phyloP scores from a whole-genome alignment of 306 rosid species.

The Prunus kanzakura region DNA sequence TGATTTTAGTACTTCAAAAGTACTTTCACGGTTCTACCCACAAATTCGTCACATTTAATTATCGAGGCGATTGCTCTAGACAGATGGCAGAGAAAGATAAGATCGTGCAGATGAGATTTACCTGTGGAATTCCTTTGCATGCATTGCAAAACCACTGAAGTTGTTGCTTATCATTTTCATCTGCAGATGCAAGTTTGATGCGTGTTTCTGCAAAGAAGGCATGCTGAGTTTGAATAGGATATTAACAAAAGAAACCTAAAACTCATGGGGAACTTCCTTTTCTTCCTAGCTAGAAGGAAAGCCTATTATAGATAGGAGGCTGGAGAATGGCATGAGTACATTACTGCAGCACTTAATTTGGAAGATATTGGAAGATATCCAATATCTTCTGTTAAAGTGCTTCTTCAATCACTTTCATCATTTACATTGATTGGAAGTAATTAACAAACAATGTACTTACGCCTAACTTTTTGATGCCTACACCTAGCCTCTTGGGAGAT shows the following conservation, averaged over 20 bases:
- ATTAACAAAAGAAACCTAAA: background rate
- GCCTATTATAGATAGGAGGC: conserved; percentile 14
- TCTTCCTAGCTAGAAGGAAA: conserved; percentile 12
- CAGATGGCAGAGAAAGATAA: conserved; percentile 16
- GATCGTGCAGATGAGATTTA: conserved; percentile 20
- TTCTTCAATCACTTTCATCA: conserved; percentile 15
- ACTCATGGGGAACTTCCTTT: conserved; percentile 15
- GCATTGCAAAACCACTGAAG: conserved; percentile 86
- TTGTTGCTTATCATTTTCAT: conserved; percentile 70
- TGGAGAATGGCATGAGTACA: conserved; percentile 20
- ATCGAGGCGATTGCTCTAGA: background rate
- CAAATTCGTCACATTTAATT: background rate
- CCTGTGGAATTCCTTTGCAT: conserved; percentile 98
- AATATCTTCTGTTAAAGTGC: background rate
- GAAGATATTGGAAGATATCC: background rate
- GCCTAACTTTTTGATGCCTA: conserved; percentile 31
- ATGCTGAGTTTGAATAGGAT: conserved; percentile 20
- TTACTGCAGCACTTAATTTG: background rate
- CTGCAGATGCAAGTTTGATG: conserved; percentile 78
- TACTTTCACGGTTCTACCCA: background rate
- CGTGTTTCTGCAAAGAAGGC: conserved; percentile 57
- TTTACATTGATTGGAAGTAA: background rate
- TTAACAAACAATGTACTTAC: conserved; percentile 24
- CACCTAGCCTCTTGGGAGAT: conserved; percentile 4
- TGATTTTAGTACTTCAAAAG: background rate